A percentile compares a stretch with the other conserved stretches of the same genome.
Conservation (phyloP, 257 asterid genomes). For the Solanum clarkiae region DNA sequence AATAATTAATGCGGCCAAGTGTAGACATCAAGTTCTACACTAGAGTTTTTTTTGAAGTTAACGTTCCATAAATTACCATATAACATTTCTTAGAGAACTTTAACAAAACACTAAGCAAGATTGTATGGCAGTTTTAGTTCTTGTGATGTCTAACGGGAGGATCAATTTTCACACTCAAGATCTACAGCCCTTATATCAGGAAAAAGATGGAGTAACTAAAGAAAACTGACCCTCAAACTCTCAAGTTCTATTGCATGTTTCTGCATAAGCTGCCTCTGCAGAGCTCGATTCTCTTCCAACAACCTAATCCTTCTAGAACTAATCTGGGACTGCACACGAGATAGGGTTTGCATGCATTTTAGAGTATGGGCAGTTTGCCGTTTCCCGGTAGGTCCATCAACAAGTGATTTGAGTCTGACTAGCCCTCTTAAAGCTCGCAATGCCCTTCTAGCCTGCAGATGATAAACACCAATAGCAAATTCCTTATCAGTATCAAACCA, state of each 20-base stretch:
- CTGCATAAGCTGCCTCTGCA: constrained; percentile 81
- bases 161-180: background rate
- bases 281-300: constrained; percentile 86
- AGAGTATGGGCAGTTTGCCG: constrained; percentile 81
- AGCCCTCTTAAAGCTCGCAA: constrained; percentile 83
- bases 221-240: constrained; percentile 49
- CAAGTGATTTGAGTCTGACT: constrained; percentile 72
- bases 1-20: background rate
- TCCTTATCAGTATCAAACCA: background rate
- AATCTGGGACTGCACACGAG: constrained; percentile 92
- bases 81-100: background rate
- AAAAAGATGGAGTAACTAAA: constrained; percentile 1
- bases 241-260: constrained; percentile 85
- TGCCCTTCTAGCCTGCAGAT: constrained; percentile 83
- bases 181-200: background rate
- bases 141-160: background rate
- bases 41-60: background rate
- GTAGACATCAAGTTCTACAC: background rate
- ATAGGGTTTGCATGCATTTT: constrained; percentile 76
- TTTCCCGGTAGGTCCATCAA: constrained; percentile 70
- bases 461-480: background rate
- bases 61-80: background rate
- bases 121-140: background rate
- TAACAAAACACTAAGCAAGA: background rate
- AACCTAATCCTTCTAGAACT: constrained; percentile 69